Percentiles rank a stretch among this genome's conserved stretches.
Evolutionary conservation across 768 basidiomycete genomes (phyloP).

Genomic region (Amanita pallidorosea): DNA sequence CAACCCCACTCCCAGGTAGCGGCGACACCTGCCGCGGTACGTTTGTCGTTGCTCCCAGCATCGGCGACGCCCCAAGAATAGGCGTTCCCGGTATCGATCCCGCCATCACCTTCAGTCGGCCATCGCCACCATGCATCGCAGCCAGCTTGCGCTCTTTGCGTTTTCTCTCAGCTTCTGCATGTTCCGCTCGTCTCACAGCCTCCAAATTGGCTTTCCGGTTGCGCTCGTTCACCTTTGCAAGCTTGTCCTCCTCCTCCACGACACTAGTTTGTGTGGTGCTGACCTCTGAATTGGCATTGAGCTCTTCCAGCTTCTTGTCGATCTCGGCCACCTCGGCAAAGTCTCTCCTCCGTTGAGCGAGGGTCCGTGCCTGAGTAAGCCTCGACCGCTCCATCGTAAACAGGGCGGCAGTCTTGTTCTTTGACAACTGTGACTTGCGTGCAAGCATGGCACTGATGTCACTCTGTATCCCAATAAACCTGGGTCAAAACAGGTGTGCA

Average conservation of each 20-base stretch:
- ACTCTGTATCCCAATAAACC: conserved; percentile 33
- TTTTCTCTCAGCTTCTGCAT: conserved; percentile 58
- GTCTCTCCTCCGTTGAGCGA: conserved; percentile 72
- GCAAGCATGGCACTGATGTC: conserved; percentile 76
- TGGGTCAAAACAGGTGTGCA: conserved; percentile 4
- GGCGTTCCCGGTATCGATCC: conserved; percentile 59
- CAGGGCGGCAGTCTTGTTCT: conserved; percentile 21
- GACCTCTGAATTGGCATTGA: conserved; percentile 20
- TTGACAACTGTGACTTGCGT: conserved; percentile 41
- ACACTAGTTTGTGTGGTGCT: conserved; percentile 4
- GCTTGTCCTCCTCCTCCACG: conserved; percentile 28
- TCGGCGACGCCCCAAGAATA: conserved; percentile 27
- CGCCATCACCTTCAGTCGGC: conserved; percentile 46
- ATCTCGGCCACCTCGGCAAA: conserved; percentile 46
- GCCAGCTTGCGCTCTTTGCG: conserved; percentile 54
- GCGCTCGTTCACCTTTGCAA: conserved; percentile 81
- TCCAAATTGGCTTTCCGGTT: conserved; percentile 82
- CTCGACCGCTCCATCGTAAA: conserved; percentile 52
- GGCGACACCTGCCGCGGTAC: conserved; percentile 15
- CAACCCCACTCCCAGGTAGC: conserved; percentile 14
- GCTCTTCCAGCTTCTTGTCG: conserved; percentile 49
- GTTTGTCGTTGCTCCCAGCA: conserved; percentile 16
- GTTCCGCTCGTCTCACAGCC: conserved; percentile 66
- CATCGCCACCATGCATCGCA: conserved; percentile 21
- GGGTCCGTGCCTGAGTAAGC: conserved; percentile 58